phyloP scores from a whole-genome alignment of 2,329 filamentous ascomycete species.

The Colletotrichum tropicicola region DNA sequence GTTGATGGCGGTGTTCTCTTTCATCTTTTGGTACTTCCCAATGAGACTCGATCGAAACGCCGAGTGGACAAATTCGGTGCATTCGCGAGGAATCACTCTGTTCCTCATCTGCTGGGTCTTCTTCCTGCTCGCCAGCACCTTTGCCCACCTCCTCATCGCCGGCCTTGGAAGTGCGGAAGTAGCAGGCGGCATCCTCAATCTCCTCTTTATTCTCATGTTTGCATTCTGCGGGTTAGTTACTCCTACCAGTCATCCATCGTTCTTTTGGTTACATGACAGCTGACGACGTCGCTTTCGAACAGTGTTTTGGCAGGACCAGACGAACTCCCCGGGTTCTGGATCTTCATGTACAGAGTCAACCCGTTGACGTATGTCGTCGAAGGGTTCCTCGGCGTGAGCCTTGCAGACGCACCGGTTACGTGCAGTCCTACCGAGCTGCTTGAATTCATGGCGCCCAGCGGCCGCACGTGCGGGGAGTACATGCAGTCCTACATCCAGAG shows the following conservation, averaged over 20 bases:
- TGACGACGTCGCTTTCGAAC: conserved; percentile 18
- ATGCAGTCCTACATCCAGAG: conserved; percentile 50
- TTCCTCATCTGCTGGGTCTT: conserved; percentile 71
- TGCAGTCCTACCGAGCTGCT: conserved; percentile 54
- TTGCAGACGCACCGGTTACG: conserved; percentile 33
- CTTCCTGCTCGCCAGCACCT: conserved; percentile 73
- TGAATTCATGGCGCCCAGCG: conserved; percentile 58
- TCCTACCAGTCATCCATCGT: not conserved
- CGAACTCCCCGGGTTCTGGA: conserved; percentile 73
- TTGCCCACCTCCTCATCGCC: conserved; percentile 71
- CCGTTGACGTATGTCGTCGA: conserved; percentile 75
- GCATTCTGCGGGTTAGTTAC: conserved; percentile 56
- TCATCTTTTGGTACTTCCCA: conserved; percentile 74
- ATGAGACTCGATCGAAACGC: conserved; percentile 70
- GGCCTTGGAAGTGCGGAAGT: conserved; percentile 70
- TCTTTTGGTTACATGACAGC: not conserved
- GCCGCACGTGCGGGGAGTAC: conserved; percentile 58
- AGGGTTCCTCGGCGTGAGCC: conserved; percentile 58
- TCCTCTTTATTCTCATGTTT: conserved; percentile 56
- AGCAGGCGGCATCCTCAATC: conserved; percentile 57
- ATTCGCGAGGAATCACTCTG: conserved; percentile 64
- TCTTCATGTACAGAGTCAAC: conserved; percentile 74
- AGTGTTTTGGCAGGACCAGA: conserved; percentile 67
- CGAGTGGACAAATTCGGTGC: conserved; percentile 53
- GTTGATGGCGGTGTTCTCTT: conserved; percentile 67